Evolutionary conservation across 2,329 filamentous ascomycete species (phyloP).

Genomic region (Lasiodiplodia gonubiensis): DNA sequence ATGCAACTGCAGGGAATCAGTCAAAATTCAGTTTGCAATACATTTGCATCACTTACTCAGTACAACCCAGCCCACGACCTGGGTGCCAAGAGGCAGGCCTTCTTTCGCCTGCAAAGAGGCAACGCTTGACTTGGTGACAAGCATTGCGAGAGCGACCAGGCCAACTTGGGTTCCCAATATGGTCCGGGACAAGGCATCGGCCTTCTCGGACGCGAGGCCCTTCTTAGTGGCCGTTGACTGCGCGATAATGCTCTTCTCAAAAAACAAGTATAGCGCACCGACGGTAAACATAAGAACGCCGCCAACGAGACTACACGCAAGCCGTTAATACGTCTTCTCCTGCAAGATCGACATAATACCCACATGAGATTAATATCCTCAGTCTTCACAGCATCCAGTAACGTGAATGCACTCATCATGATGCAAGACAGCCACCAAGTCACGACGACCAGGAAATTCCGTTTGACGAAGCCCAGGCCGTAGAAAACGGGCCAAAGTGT

Average conservation of each 20-base stretch:
- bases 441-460: conserved; percentile 67
- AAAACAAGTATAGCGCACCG: conserved; percentile 78
- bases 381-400: conserved; percentile 83
- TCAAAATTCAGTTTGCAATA: not conserved
- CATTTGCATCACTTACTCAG: conserved; percentile 60
- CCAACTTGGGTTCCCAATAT: conserved; percentile 74
- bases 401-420: conserved; percentile 87
- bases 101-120: conserved; percentile 81
- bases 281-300: conserved; percentile 78
- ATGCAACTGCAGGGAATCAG: conserved; percentile 61
- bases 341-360: conserved; percentile 48
- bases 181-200: conserved; percentile 59
- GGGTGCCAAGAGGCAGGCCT: conserved; percentile 85
- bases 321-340: not conserved
- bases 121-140: conserved; percentile 87
- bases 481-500: conserved; percentile 79
- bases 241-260: conserved; percentile 69
- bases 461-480: conserved; percentile 72
- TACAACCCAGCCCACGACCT: conserved; percentile 82
- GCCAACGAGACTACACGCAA: conserved; percentile 68
- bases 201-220: conserved; percentile 37
- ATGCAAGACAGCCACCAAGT: conserved; percentile 80
- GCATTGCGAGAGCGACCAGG: conserved; percentile 77
- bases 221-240: conserved; percentile 45
- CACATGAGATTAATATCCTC: conserved; percentile 74